Percentiles rank a stretch among this genome's conserved stretches.
These are phyloP conservation scores for Verticillium klebahnii DNA, from an alignment of 2,329 filamentous ascomycete species.

Conservation along the genomic window DNA sequence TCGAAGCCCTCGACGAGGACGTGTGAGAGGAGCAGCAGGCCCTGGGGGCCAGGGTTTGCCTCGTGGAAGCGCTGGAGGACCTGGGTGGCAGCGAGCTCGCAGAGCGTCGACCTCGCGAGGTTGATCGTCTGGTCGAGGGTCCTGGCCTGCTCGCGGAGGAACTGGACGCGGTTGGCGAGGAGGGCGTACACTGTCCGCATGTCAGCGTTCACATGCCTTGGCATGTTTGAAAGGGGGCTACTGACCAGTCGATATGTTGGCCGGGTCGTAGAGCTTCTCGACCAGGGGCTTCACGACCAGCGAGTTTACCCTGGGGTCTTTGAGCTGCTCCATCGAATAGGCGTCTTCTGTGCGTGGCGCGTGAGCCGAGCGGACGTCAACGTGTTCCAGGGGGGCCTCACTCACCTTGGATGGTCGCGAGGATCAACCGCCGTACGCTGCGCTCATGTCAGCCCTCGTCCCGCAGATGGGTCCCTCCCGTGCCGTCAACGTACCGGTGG, in stretches of 20 bases:
- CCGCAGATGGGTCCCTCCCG: background rate
- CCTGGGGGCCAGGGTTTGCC: conserved; percentile 65
- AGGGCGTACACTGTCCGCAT: conserved; percentile 60
- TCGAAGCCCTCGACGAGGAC: conserved; percentile 81
- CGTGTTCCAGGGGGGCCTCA: background rate
- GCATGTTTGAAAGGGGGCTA: background rate
- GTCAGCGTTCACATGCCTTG: background rate
- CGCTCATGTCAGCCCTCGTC: background rate
- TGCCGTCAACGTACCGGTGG: background rate
- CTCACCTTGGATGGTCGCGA: background rate
- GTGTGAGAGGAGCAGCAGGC: conserved; percentile 69
- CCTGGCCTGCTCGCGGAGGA: conserved; percentile 71
- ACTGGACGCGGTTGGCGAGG: conserved; percentile 78
- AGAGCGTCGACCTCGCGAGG: conserved; percentile 70
- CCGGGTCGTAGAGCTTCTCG: conserved; percentile 74
- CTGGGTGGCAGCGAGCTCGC: conserved; percentile 74
- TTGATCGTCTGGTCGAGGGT: conserved; percentile 78
- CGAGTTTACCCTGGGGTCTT: conserved; percentile 76
- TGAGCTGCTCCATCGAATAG: conserved; percentile 59
- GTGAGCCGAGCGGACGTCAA: background rate
- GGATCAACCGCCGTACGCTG: background rate
- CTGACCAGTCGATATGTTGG: conserved; percentile 68
- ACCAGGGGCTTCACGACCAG: conserved; percentile 75
- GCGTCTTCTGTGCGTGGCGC: background rate
- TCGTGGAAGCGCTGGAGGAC: conserved; percentile 76